Base-by-base conservation (phyloP, 305 asterid species). In the Stenogyne calaminthoides region DNA sequence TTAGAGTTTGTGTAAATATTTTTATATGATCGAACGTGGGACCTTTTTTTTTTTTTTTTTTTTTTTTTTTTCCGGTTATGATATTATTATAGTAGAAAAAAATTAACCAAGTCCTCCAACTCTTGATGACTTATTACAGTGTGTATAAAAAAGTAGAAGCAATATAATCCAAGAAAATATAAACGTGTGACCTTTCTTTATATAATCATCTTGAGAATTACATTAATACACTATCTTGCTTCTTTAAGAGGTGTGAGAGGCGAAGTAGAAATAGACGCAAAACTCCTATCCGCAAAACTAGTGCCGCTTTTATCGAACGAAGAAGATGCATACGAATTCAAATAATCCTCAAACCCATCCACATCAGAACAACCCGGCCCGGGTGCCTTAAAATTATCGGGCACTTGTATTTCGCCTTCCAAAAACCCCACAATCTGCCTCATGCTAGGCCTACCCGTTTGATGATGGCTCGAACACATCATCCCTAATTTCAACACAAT, bases 401-500 rank as follows among this genome's bases (percentile, higher is more conserved):
- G 86, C 37, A 83, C 40, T 9, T 74, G 86, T 5, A 61, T 46
- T 67, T 86, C 89, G 8, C 88, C 83, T 18, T 88, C 91, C 83
- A 90, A 74, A 49, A 83, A 90, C 32, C 90, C 77, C 84, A 88
- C 82, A 34, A 88, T 77, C 34, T 88, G 92, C 74, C 88, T 82
- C 87, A 86, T 88, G 12, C 79, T 76, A 4, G 94, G 96, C 82
- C 96, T 79, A 0, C 55, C 72, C 34, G 9, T 2, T 6, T 71
- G 90, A 1, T 75, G 79, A 19, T 79, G 75, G 36, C 78, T 68
- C 12, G 87, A 86, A 60, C 96, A 90, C 87, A 86, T 83, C 9
- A 90, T 6, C 39, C 94, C 96, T 49, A 90, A 69, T 69, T 83
- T 88, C 84, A 88, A 39, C 46, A 86, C 88, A 84, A 86, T 69